phyloP scores from a whole-genome alignment of 352 stramenopile genomes.

The Globisporangium nagaii region DNA sequence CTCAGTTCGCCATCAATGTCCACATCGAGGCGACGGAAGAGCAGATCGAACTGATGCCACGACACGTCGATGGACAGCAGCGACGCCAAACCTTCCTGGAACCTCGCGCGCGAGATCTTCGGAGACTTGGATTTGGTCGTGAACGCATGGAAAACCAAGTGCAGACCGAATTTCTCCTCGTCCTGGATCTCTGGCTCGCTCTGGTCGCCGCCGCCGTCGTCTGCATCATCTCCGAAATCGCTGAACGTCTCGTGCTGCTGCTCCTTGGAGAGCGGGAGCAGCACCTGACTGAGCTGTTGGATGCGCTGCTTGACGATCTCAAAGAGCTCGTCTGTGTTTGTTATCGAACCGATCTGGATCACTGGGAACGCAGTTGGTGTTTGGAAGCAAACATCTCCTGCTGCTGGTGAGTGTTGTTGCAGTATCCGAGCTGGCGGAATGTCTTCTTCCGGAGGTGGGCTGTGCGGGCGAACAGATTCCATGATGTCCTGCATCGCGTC shows the following conservation, averaged over 20 bases:
- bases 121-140: conserved; percentile 6
- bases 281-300: conserved; percentile 22
- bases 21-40: conserved; percentile 40
- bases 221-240: conserved; percentile 37
- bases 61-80: conserved; percentile 36
- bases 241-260: conserved; percentile 25
- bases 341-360: conserved; percentile 33
- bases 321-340: conserved; percentile 46
- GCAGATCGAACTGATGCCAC: conserved; percentile 47
- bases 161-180: conserved; percentile 21
- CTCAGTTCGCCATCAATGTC: conserved; percentile 30
- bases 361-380: conserved; percentile 16
- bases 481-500: conserved; percentile 21
- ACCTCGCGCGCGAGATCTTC: conserved; percentile 33
- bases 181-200: background rate
- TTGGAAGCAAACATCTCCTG: too few relatives aligned
- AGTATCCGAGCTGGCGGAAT: background rate
- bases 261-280: conserved; percentile 16
- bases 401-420: background rate
- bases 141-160: conserved; percentile 31
- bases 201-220: conserved; percentile 17
- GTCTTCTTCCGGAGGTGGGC: conserved; percentile 9
- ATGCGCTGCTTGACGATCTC: conserved; percentile 44
- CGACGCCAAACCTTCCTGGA: conserved; percentile 27
- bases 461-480: conserved; percentile 5